Evolutionary conservation across 2,329 filamentous ascomycete genomes (phyloP).

Genomic region (Didymella segeticola): DNA sequence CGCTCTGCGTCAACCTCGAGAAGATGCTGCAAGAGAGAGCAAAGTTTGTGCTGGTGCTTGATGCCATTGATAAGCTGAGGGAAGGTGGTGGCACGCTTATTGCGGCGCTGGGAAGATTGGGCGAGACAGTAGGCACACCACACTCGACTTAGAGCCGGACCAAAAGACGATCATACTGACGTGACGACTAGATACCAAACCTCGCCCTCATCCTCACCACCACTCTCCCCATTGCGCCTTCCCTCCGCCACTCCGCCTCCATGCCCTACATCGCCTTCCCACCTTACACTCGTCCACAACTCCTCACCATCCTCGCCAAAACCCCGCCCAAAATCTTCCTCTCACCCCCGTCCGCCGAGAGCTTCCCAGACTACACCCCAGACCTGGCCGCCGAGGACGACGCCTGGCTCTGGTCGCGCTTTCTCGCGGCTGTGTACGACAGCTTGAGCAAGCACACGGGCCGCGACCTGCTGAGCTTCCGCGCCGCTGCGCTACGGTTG

Average conservation of each 20-base stretch:
- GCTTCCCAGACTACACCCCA: slow-evolving; percentile 54
- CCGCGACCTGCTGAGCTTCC: slow-evolving; percentile 77
- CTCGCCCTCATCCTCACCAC: slow-evolving; percentile 80
- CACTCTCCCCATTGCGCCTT: slow-evolving; percentile 70
- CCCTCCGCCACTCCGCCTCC: slow-evolving; percentile 71
- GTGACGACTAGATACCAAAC: slow-evolving; percentile 69
- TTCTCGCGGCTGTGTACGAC: slow-evolving; percentile 85
- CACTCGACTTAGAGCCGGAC: not conserved
- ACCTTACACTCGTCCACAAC: slow-evolving; percentile 81
- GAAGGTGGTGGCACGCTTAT: slow-evolving; percentile 81
- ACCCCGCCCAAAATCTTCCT: slow-evolving; percentile 56
- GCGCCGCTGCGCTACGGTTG: slow-evolving; percentile 71
- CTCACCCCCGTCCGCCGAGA: slow-evolving; percentile 45
- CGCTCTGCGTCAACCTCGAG: slow-evolving; percentile 75
- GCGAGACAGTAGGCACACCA: slow-evolving; percentile 70
- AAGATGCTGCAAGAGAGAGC: slow-evolving; percentile 63
- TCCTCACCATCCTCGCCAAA: slow-evolving; percentile 73
- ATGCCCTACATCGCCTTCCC: slow-evolving; percentile 83
- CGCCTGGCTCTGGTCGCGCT: slow-evolving; percentile 77
- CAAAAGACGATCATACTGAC: too few species aligned
- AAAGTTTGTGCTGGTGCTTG: slow-evolving; percentile 83
- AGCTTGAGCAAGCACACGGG: slow-evolving; percentile 81
- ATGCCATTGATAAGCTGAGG: slow-evolving; percentile 83
- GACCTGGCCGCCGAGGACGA: slow-evolving; percentile 64
- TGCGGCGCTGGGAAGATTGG: slow-evolving; percentile 79